Conservation (phyloP, 2,329 filamentous ascomycete species). For the Exophiala mesophila region DNA sequence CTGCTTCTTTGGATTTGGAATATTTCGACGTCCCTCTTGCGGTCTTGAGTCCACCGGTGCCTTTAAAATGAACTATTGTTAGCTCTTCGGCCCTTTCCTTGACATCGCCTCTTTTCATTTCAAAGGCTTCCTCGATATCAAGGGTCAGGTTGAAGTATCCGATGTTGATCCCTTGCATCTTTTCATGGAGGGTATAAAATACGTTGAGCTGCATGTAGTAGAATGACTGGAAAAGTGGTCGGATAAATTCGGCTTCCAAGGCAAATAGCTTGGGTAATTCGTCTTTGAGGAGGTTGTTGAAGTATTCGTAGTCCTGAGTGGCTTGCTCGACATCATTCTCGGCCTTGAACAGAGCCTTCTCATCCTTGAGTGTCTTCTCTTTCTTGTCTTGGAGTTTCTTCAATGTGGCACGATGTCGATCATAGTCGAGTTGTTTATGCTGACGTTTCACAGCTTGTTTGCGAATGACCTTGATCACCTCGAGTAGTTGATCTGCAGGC, state of each 20-base stretch:
- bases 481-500: conserved; percentile 86
- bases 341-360: conserved; percentile 94
- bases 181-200: conserved; percentile 96
- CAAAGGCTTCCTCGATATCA: conserved; percentile 87
- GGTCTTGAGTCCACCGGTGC: conserved; percentile 58
- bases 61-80: conserved; percentile 85
- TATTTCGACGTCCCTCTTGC: conserved; percentile 28
- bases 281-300: conserved; percentile 94
- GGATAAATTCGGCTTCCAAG: conserved; percentile 90
- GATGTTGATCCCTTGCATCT: conserved; percentile 96
- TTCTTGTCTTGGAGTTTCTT: conserved; percentile 99
- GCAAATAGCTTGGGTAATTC: conserved; percentile 88
- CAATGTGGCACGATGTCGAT: conserved; percentile 72
- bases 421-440: conserved; percentile 96
- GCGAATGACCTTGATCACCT: conserved; percentile 91
- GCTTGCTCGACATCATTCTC: conserved; percentile 87
- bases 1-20: conserved; percentile 28
- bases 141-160: conserved; percentile 92
- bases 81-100: conserved; percentile 83
- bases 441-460: conserved; percentile 86
- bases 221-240: conserved; percentile 95
- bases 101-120: conserved; percentile 81
- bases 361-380: conserved; percentile 91
- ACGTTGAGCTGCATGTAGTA: conserved; percentile 99
- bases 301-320: conserved; percentile 95